Conservation (phyloP, 2,329 filamentous ascomycete genomes). For the Talaromyces sp. region DNA sequence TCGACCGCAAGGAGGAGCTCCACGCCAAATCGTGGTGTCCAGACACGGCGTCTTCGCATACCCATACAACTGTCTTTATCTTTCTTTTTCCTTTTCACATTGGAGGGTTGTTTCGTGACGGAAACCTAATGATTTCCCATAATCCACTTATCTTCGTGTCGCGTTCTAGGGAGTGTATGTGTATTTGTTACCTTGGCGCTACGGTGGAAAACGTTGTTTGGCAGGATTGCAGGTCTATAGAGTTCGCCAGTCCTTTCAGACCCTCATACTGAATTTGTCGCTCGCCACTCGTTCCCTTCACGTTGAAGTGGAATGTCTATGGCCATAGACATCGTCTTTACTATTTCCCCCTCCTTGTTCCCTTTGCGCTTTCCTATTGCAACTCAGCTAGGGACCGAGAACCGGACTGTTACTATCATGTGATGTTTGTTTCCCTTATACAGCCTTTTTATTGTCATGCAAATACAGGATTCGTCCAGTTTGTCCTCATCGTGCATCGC, state of each 20-base stretch:
- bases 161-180: constrained; percentile 33
- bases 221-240: constrained; percentile 33
- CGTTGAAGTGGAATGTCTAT: constrained; percentile 8
- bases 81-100: constrained; percentile 1
- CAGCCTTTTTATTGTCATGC: background rate
- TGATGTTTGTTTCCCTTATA: constrained; percentile 10
- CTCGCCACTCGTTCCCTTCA: constrained; percentile 2
- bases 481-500: background rate
- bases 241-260: constrained; percentile 24
- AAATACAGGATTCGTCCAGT: background rate
- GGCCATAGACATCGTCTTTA: constrained; percentile 3
- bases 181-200: constrained; percentile 40
- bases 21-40: constrained; percentile 1
- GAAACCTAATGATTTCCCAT: constrained; percentile 37
- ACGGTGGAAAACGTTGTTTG: constrained; percentile 37
- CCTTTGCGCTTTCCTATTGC: background rate
- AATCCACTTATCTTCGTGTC: constrained; percentile 36
- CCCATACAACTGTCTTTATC: constrained; percentile 20
- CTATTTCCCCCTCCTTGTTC: constrained; percentile 12
- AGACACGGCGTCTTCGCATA: constrained; percentile 13
- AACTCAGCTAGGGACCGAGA: constrained; percentile 19
- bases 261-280: constrained; percentile 25
- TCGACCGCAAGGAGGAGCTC: constrained; percentile 9
- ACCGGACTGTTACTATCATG: constrained; percentile 21
- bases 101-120: constrained; percentile 30